phyloP scores from a whole-genome alignment of 129 eudicot genomes.

The Saposhnikovia divaricata region DNA sequence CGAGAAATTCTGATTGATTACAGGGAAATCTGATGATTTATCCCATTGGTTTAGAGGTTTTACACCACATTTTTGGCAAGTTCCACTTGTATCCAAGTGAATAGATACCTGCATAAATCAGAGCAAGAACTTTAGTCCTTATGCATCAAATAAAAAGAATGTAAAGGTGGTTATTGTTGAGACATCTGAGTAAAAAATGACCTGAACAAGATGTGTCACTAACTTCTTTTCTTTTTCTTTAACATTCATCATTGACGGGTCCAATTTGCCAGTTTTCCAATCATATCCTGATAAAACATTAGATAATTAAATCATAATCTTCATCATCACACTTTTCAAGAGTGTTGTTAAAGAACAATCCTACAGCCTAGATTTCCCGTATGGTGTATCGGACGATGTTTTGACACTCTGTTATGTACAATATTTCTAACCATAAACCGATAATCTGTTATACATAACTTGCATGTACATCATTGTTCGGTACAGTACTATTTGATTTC shows the following conservation, averaged over 20 bases:
- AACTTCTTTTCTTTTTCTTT: conserved; percentile 34
- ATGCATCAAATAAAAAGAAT: background rate
- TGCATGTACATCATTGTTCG: background rate
- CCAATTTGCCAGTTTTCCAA: conserved; percentile 79
- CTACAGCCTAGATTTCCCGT: background rate
- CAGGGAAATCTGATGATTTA: conserved; percentile 69
- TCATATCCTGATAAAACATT: conserved; percentile 52
- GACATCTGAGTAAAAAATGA: conserved; percentile 5
- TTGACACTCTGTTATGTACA: too few species aligned
- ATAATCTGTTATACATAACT: too few species aligned
- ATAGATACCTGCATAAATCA: conserved; percentile 43
- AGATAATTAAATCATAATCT: background rate
- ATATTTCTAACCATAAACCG: too few species aligned
- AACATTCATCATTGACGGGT: conserved; percentile 71
- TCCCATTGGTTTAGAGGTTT: conserved; percentile 47
- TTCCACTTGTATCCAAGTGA: conserved; percentile 34
- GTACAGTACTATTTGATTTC: background rate
- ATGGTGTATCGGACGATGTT: too few species aligned
- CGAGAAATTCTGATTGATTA: conserved; percentile 45
- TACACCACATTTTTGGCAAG: conserved; percentile 39
- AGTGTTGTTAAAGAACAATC: background rate
- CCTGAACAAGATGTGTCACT: conserved; percentile 73
- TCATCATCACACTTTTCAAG: background rate
- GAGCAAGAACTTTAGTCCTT: background rate
- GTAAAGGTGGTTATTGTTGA: background rate